Conservation (phyloP, 169 alveolate species). For the Cryptosporidium xiaoi region DNA sequence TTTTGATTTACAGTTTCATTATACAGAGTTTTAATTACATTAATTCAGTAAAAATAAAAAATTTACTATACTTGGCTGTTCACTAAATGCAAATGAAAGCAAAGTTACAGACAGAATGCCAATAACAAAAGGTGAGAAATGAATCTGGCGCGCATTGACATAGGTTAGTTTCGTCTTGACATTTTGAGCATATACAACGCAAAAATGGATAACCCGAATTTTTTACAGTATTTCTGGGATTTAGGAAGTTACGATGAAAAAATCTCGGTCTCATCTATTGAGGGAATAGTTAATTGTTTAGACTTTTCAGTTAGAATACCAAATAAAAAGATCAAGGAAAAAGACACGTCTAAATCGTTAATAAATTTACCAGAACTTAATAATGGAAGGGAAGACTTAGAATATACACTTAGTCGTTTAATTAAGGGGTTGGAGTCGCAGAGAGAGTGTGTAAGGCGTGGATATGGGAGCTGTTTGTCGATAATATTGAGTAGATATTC, state of each 20-base stretch:
- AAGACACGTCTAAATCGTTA: not conserved
- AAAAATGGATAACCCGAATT: conserved; percentile 72
- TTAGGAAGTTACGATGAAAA: conserved; percentile 66
- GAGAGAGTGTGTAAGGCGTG: conserved; percentile 74
- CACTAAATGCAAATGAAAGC: too few relatives aligned
- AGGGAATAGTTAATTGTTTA: conserved; percentile 29
- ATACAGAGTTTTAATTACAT: not conserved
- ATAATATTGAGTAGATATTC: conserved; percentile 31
- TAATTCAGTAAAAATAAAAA: too few relatives aligned
- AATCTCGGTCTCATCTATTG: conserved; percentile 37
- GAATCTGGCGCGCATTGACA: not conserved
- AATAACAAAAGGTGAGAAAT: conserved; percentile 1
- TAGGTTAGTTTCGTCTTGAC: conserved; percentile 70
- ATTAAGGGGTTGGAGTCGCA: conserved; percentile 66
- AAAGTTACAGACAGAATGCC: not conserved
- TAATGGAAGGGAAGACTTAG: conserved; percentile 44
- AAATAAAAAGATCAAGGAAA: not conserved
- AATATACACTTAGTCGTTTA: conserved; percentile 53
- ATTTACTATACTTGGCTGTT: too few relatives aligned
- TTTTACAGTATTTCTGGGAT: conserved; percentile 73
- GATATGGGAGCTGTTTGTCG: conserved; percentile 49
- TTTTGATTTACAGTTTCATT: not conserved
- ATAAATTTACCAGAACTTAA: conserved; percentile 26
- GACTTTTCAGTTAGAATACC: conserved; percentile 3
- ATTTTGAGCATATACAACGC: conserved; percentile 7